Evolutionary conservation across 2,329 filamentous ascomycete genomes (phyloP).

Genomic region (Fusarium mexicanum): DNA sequence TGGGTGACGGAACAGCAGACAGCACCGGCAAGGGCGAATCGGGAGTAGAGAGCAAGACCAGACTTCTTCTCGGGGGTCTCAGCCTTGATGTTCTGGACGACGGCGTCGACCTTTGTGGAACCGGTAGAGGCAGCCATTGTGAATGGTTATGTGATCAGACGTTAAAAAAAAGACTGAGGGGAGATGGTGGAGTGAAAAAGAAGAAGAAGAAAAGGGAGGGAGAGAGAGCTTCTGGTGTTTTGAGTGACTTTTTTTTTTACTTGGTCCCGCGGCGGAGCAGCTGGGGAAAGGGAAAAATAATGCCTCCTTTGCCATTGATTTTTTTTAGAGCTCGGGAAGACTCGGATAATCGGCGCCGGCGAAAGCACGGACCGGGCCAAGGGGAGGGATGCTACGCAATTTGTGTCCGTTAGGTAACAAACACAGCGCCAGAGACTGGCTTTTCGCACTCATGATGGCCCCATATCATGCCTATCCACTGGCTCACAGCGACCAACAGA

Average conservation of each 20-base stretch:
- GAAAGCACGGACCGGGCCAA: conserved; percentile 44
- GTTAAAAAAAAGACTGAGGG: conserved; percentile 47
- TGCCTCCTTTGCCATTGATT: conserved; percentile 30
- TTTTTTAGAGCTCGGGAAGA: conserved; percentile 40
- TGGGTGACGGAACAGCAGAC: conserved; percentile 99
- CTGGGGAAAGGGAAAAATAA: conserved; percentile 35
- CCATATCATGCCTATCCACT: conserved; percentile 5
- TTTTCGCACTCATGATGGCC: not conserved
- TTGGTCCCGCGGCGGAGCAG: conserved; percentile 12
- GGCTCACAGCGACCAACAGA: not conserved
- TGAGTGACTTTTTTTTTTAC: conserved; percentile 43
- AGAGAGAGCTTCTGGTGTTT: conserved; percentile 31
- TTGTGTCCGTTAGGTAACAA: conserved; percentile 21
- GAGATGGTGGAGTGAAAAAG: conserved; percentile 36
- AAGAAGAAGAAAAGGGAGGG: conserved; percentile 5
- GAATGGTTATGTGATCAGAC: conserved; percentile 35
- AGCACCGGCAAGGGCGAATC: conserved; percentile 96
- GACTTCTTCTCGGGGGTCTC: conserved; percentile 55
- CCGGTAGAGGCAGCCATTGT: conserved; percentile 57
- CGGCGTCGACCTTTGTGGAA: conserved; percentile 57
- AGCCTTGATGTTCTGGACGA: conserved; percentile 55
- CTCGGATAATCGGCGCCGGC: conserved; percentile 46
- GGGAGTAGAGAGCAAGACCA: conserved; percentile 81
- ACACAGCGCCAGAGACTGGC: not conserved
- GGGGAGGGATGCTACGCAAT: conserved; percentile 28